Percentiles rank a stretch among this genome's conserved stretches.
Evolutionary conservation across 1,139 yeast species (phyloP).

Genomic region (Wickerhamomyces sp.): DNA sequence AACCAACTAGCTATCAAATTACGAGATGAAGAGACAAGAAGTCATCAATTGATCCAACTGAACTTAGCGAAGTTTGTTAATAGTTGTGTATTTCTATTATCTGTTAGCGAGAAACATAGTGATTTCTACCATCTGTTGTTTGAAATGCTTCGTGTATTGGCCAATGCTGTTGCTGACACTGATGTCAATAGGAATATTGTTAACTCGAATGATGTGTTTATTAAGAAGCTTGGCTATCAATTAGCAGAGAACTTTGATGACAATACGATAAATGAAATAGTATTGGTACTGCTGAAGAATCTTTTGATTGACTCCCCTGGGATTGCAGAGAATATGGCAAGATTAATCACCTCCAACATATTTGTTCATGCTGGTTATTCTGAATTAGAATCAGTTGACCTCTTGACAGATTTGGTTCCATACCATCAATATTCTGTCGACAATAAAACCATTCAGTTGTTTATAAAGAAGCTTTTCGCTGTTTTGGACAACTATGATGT

Average conservation of each 20-base stretch:
- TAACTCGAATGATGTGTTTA: slow-evolving; percentile 5
- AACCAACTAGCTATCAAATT: slow-evolving; percentile 20
- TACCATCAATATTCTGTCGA: slow-evolving; percentile 5
- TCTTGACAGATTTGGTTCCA: slow-evolving; percentile 15
- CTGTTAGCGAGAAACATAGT: background rate
- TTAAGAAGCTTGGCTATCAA: slow-evolving; percentile 9
- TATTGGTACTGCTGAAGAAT: slow-evolving; percentile 18
- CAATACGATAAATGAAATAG: slow-evolving; percentile 18
- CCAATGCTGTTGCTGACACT: slow-evolving; percentile 23
- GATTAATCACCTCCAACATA: slow-evolving; percentile 8
- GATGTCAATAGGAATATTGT: slow-evolving; percentile 17
- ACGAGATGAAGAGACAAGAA: slow-evolving; percentile 14
- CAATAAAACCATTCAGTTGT: slow-evolving; percentile 7
- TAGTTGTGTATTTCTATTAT: slow-evolving; percentile 11
- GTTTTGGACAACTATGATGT: background rate
- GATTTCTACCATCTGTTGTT: slow-evolving; percentile 8
- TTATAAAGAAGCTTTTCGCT: slow-evolving; percentile 7
- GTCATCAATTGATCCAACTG: slow-evolving; percentile 7
- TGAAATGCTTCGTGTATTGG: slow-evolving; percentile 20
- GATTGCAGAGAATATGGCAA: slow-evolving; percentile 9
- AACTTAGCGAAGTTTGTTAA: slow-evolving; percentile 13
- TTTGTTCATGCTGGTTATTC: slow-evolving; percentile 12
- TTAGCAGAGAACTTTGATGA: slow-evolving; percentile 15
- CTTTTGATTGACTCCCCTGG: slow-evolving; percentile 18
- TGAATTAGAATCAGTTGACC: slow-evolving; percentile 14